Evolutionary conservation across 2,329 filamentous ascomycete species (phyloP).

Genomic region (Zalaria obscura): DNA sequence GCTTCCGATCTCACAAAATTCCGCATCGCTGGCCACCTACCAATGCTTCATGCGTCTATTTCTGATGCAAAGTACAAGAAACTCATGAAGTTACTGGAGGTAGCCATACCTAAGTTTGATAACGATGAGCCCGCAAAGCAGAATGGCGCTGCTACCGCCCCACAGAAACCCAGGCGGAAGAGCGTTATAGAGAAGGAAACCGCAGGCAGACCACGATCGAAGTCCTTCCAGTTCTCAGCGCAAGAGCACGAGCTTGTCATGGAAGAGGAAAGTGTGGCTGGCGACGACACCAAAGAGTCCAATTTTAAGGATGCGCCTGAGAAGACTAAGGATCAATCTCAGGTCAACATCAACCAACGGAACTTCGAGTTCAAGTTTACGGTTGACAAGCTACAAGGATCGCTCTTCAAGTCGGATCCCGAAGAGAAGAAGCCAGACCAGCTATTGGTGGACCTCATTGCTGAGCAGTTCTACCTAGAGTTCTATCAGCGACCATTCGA

Average conservation of each 20-base stretch:
- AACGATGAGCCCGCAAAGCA: conserved; percentile 15
- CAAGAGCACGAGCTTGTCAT: conserved; percentile 66
- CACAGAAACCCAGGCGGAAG: conserved; percentile 11
- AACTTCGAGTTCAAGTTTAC: conserved; percentile 96
- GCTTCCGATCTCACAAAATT: conserved; percentile 86
- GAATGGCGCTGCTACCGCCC: background rate
- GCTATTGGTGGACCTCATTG: conserved; percentile 79
- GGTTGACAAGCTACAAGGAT: conserved; percentile 86
- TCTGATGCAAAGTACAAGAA: conserved; percentile 96
- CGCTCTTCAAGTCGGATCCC: conserved; percentile 74
- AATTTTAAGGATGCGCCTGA: conserved; percentile 50
- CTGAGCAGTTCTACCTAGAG: conserved; percentile 74
- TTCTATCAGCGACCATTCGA: conserved; percentile 83
- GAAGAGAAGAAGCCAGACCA: conserved; percentile 63
- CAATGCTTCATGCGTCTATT: conserved; percentile 78
- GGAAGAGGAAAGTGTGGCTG: conserved; percentile 54
- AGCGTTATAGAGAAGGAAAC: conserved; percentile 19
- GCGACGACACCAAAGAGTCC: conserved; percentile 39
- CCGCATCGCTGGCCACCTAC: conserved; percentile 79
- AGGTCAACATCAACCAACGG: conserved; percentile 61
- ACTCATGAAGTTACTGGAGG: conserved; percentile 89
- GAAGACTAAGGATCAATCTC: conserved; percentile 24
- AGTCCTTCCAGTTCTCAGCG: conserved; percentile 59
- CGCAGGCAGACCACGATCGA: conserved; percentile 45
- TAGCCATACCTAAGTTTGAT: conserved; percentile 77